Evolutionary conservation across 1,139 yeast genomes (phyloP).

Genomic region (Nakaseomyces delphensis): DNA sequence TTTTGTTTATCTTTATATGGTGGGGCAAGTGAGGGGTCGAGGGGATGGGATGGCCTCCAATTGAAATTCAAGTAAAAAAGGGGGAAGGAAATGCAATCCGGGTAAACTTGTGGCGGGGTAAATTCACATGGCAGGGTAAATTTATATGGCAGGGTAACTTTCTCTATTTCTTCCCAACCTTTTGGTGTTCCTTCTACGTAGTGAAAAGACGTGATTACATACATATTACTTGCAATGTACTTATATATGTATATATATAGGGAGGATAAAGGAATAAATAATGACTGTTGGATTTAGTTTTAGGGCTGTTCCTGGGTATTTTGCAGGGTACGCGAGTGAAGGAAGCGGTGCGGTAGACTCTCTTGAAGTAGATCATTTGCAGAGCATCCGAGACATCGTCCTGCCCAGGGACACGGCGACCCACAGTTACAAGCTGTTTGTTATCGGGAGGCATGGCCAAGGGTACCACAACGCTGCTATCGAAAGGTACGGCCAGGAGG

Average conservation of each 20-base stretch:
- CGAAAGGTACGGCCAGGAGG: slow-evolving; percentile 45
- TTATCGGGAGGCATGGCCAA: slow-evolving; percentile 70
- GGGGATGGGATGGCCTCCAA: no score
- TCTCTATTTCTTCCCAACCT: no score
- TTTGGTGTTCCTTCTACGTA: no score
- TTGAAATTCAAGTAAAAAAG: no score
- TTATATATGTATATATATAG: not conserved
- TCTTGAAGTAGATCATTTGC: slow-evolving; percentile 35
- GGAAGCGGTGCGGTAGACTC: slow-evolving; percentile 14
- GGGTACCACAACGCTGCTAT: slow-evolving; percentile 65
- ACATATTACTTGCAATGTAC: not conserved
- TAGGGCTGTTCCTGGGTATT: slow-evolving; percentile 5
- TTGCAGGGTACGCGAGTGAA: slow-evolving; percentile 1
- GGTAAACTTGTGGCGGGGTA: no score
- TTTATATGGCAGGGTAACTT: no score
- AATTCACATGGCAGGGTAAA: no score
- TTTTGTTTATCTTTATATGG: no score
- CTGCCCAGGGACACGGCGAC: slow-evolving; percentile 19
- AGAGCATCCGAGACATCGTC: slow-evolving; percentile 28
- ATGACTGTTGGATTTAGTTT: slow-evolving; percentile 1
- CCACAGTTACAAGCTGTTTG: slow-evolving; percentile 41
- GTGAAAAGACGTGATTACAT: no score
- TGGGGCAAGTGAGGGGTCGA: no score
- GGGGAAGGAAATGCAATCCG: no score
- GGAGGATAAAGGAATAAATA: not conserved